Base-by-base conservation (phyloP, 192 early-diverging fungal genomes). In the Phlyctochytrium planicorne region DNA sequence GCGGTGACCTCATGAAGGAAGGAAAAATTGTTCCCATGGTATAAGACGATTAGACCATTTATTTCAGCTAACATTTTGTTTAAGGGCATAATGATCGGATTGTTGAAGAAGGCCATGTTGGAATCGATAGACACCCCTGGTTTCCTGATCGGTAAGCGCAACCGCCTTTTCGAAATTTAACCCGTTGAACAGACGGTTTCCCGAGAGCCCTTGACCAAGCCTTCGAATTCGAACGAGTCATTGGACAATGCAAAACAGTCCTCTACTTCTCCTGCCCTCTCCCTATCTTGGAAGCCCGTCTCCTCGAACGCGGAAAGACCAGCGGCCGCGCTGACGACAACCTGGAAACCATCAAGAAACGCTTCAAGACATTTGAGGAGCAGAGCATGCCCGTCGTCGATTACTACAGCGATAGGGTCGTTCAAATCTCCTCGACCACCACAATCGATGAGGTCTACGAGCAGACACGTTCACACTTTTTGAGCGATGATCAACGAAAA, bases 1-100 rank as follows among this genome's bases (percentile, higher is more conserved):
- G 93, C 71, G 83, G 84, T 29, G 84, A 82, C 33, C 89, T 89
- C 59, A 97, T 98, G 77, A 87, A 88, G 47, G 91, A 94, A 63
- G 96, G 96, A 30, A 70, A 89, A 60, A 96, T 97, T 75, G 97
- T 97, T 6, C 96, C 95, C 29, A 68, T 75, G 80, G 72, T 69
- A 25, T 34, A 14, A n/a, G n/a, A n/a, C n/a, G n/a, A n/a, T n/a
- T n/a, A n/a, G n/a, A n/a, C 60, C 34, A 3, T 32, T 0, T 3
- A 62, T 16, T 23, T 62, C 0, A n/a, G 14, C 55, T 57, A 10
- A 57, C 55, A 27, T 14, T 4, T 25, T 27, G 27, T 57, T n/a
- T 20, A 30, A 75, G 74, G 57, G 63, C 36, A 36, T 75, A 25
- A 72, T 79, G 30, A 71, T 79, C 56, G 78, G 67, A 12, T 60